These are phyloP conservation scores for Hortaea werneckii DNA, from an alignment of 2,329 filamentous ascomycete genomes.

Conservation along the genomic window DNA sequence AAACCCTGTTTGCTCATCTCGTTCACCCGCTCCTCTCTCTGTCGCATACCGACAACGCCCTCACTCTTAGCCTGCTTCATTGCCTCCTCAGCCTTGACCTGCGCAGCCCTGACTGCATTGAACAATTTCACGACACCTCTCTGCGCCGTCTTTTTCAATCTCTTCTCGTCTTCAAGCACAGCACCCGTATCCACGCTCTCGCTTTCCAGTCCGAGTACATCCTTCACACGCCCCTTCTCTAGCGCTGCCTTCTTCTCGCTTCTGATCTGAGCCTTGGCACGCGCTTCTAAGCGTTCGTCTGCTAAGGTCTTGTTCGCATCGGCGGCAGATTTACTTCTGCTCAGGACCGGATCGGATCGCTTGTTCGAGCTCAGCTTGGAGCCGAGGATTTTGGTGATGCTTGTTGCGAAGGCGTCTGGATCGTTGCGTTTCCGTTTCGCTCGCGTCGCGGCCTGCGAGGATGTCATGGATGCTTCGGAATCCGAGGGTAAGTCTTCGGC, in stretches of 20 bases:
- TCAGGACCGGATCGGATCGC: slow-evolving; percentile 81
- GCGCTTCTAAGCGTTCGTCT: slow-evolving; percentile 69
- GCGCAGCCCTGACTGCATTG: slow-evolving; percentile 85
- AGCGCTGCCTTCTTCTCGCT: slow-evolving; percentile 68
- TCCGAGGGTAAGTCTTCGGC: neutral
- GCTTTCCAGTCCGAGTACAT: slow-evolving; percentile 63
- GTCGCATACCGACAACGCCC: slow-evolving; percentile 66
- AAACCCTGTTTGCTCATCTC: slow-evolving; percentile 98
- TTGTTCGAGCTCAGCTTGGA: slow-evolving; percentile 78
- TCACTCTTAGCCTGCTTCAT: slow-evolving; percentile 58
- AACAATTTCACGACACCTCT: slow-evolving; percentile 92
- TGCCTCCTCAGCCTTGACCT: slow-evolving; percentile 76
- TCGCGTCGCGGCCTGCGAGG: slow-evolving; percentile 1
- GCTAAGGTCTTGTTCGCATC: slow-evolving; percentile 62
- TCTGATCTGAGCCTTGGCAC: slow-evolving; percentile 67
- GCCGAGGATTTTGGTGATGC: slow-evolving; percentile 82
- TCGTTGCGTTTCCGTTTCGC: slow-evolving; percentile 78
- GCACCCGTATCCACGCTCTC: slow-evolving; percentile 37
- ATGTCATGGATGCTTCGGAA: neutral
- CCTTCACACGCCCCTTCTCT: slow-evolving; percentile 80
- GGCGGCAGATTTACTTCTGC: slow-evolving; percentile 65
- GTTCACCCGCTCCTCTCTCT: slow-evolving; percentile 77
- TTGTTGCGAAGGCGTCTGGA: slow-evolving; percentile 80
- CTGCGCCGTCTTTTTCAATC: slow-evolving; percentile 77
- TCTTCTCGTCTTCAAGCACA: slow-evolving; percentile 61